phyloP scores from a whole-genome alignment of 2,329 filamentous ascomycete species.

The Fusarium sp. region DNA sequence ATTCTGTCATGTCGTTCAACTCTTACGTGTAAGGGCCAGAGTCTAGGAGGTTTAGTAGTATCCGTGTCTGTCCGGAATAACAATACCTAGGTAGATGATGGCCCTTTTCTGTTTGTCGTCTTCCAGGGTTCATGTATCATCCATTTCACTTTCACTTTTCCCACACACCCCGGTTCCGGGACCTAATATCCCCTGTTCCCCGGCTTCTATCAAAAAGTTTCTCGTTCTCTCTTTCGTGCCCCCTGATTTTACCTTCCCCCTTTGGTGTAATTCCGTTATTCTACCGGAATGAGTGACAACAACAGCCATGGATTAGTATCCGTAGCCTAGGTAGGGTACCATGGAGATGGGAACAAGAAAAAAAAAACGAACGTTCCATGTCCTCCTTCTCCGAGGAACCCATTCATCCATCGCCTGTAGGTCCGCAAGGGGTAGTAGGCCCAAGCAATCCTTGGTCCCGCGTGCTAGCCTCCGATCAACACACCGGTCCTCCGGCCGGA shows the following conservation, averaged over 20 bases:
- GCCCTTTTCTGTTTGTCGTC: neutral
- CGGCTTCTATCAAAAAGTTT: constrained; percentile 4
- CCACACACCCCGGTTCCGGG: constrained; percentile 21
- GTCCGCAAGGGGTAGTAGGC: neutral
- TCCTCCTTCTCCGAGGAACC: neutral
- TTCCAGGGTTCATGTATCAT: neutral
- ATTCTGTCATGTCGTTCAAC: neutral
- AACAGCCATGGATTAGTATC: neutral
- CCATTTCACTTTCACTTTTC: too few species aligned
- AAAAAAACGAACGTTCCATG: neutral
- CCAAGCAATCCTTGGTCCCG: neutral
- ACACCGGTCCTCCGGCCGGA: neutral
- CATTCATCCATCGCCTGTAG: neutral
- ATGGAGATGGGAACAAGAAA: neutral
- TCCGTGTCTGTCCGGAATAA: neutral
- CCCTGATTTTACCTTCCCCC: constrained; percentile 29
- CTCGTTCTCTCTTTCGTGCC: constrained; percentile 8
- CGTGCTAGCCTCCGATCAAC: neutral
- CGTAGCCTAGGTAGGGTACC: neutral
- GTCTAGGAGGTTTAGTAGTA: neutral
- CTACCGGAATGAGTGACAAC: neutral
- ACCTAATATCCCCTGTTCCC: constrained; percentile 29
- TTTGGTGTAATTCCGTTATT: constrained; percentile 8
- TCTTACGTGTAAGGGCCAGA: neutral
- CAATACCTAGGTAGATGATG: neutral